Evolutionary conservation across 768 basidiomycete genomes (phyloP).

Genomic region (Naganishia friedmannii): DNA sequence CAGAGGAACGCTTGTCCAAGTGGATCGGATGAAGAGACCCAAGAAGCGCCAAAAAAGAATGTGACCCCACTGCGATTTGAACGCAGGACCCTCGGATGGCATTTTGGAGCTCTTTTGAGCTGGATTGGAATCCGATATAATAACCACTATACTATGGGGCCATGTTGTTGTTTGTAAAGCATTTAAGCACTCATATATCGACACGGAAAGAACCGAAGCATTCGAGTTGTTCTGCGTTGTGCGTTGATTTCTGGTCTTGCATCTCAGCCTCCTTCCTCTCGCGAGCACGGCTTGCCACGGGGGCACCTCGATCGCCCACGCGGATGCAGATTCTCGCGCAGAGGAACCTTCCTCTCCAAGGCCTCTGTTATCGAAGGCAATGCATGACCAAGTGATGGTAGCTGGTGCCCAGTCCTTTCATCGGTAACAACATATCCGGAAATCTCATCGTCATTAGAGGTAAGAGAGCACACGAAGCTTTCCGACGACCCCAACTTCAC

Average conservation of each 20-base stretch:
- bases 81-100: conserved; percentile 24
- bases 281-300: too few species aligned
- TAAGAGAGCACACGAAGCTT: background rate
- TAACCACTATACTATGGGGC: conserved; percentile 26
- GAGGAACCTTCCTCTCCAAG: too few species aligned
- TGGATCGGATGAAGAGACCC: background rate
- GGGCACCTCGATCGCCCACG: background rate
- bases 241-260: too few species aligned
- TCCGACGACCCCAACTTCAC: background rate
- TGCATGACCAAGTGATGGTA: background rate
- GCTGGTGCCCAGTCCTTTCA: background rate
- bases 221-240: too few species aligned
- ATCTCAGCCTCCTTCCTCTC: too few species aligned
- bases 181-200: too few species aligned
- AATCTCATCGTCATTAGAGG: too few species aligned
- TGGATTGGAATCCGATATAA: conserved; percentile 27
- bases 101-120: background rate
- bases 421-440: background rate
- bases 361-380: too few species aligned
- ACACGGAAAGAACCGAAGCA: too few species aligned
- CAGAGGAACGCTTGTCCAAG: too few species aligned
- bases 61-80: conserved; percentile 23
- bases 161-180: too few species aligned
- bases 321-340: too few species aligned
- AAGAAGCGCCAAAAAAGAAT: background rate